A percentile compares a stretch with the other conserved stretches of the same genome.
Conservation (phyloP, 169 alveolate species). For the Cryptosporidium parvum region DNA sequence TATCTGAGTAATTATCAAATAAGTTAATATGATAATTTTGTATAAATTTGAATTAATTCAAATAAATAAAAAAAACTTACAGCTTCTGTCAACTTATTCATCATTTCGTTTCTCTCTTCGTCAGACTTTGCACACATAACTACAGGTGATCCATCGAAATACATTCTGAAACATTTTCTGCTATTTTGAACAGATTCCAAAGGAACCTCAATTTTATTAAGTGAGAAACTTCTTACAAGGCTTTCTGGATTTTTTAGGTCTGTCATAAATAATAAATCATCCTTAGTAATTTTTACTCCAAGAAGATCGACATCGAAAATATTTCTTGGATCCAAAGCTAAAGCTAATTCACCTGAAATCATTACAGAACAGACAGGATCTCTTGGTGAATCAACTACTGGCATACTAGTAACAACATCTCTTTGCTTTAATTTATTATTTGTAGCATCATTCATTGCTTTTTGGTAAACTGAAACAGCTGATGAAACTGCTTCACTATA, state of each 20-base stretch:
- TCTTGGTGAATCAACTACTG: constrained; percentile 44
- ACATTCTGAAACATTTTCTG: constrained; percentile 75
- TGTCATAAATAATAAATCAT: constrained; percentile 57
- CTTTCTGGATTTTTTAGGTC: constrained; percentile 53
- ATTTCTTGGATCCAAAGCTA: constrained; percentile 62
- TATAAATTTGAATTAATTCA: not conserved
- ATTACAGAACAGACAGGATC: constrained; percentile 64
- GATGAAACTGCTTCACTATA: constrained; percentile 58
- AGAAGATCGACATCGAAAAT: constrained; percentile 59
- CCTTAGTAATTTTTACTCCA: constrained; percentile 51
- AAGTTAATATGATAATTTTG: not conserved
- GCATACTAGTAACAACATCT: constrained; percentile 56
- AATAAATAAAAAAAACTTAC: constrained; percentile 32
- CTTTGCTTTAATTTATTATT: constrained; percentile 52
- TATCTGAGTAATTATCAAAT: not conserved
- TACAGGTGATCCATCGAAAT: constrained; percentile 50
- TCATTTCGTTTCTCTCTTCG: constrained; percentile 59
- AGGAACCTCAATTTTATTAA: constrained; percentile 66
- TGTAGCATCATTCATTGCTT: constrained; percentile 74
- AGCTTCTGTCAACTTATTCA: constrained; percentile 75
- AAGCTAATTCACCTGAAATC: constrained; percentile 48
- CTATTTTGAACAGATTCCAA: constrained; percentile 72
- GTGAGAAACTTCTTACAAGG: constrained; percentile 41
- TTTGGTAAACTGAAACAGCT: constrained; percentile 72
- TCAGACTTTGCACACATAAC: constrained; percentile 75